A percentile compares a stretch with the other conserved stretches of the same genome.
Conservation (phyloP, 2,329 filamentous ascomycete genomes). For the Fusarium sp. region DNA sequence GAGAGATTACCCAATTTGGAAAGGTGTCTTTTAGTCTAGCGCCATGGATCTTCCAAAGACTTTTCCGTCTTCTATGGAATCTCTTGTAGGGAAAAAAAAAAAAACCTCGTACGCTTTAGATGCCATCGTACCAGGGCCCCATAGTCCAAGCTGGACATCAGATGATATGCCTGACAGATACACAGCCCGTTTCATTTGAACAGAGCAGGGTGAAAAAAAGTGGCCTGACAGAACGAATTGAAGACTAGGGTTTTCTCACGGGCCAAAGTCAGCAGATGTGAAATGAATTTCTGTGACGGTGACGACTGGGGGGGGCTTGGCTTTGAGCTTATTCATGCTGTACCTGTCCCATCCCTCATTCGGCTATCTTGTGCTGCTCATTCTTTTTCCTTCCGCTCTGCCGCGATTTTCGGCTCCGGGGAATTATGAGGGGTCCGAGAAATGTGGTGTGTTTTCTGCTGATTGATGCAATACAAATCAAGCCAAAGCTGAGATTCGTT, state of each 20-base stretch:
- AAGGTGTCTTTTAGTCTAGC: slow-evolving; percentile 32
- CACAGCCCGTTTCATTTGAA: slow-evolving; percentile 5
- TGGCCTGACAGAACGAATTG: slow-evolving; percentile 20
- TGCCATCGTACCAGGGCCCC: slow-evolving; percentile 19
- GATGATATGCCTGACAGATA: background rate
- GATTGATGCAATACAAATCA: background rate
- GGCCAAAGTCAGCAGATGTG: slow-evolving; percentile 14
- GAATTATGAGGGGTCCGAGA: slow-evolving; percentile 2
- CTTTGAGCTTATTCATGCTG: slow-evolving; percentile 12
- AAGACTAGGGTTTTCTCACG: slow-evolving; percentile 1
- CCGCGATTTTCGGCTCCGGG: slow-evolving; percentile 2
- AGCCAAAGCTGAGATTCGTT: background rate
- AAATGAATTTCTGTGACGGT: background rate
- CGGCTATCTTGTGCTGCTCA: slow-evolving; percentile 10
- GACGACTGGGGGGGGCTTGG: background rate
- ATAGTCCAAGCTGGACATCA: slow-evolving; percentile 2
- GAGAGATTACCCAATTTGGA: slow-evolving; percentile 39
- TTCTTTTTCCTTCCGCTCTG: slow-evolving; percentile 4
- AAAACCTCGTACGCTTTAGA: slow-evolving; percentile 1
- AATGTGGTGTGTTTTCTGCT: slow-evolving; percentile 11
- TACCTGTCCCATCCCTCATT: slow-evolving; percentile 11
- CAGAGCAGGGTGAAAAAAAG: background rate
- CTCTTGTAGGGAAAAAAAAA: background rate
- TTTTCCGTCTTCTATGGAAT: background rate
- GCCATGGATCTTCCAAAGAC: slow-evolving; percentile 10